Evolutionary conservation across 2,329 filamentous ascomycete genomes (phyloP), one percentile per base, ranked within the genome.

Genomic region (Clarireedia sp.): DNA sequence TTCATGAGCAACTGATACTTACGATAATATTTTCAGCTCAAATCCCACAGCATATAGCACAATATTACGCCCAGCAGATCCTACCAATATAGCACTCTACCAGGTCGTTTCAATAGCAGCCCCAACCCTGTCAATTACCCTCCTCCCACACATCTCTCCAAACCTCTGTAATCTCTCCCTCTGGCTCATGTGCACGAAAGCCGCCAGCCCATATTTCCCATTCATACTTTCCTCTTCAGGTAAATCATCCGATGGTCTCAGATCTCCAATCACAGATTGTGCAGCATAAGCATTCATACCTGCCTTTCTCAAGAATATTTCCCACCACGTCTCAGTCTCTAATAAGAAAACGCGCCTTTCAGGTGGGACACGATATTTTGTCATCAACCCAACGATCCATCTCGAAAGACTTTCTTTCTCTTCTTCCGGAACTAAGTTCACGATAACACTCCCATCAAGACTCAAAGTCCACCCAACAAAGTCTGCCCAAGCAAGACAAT

Each of bases 281-380:
- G 87, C 87, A 2, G 86, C 86, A 66, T 82, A 89, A 0, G 80
- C 77, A 68, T 91, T 90, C 66, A 90, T 68, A 0, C 87, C 87
- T 1, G 78, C 76, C 23, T 75, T 73, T 14, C 86, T 75, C 23
- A 91, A 72, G 59, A 87, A 86, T 9, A 81, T 46, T 67, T 90
- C 87, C 83, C 83, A 87, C 36, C 73, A 67, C 0, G 83, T 84
- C 68, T 89, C 85, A 0, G 81, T 78, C 16, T 79, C 69, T 7
- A 79, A 63, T 29, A 82, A 66, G 23, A 61, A 52, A 26, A 45
- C 12, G 21, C 19, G 54, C 47, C 52, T 57, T 48, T 12, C 58
- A 12, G 17, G 23, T 7, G 43, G 29, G 10, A 33, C 29, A 12
- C 29, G 12, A 44, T 64, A 21, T 7, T 76, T 76, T 17, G 76